Evolutionary conservation across 441 rosid species (phyloP).

Genomic region (Rhodomyrtus psidioides): DNA sequence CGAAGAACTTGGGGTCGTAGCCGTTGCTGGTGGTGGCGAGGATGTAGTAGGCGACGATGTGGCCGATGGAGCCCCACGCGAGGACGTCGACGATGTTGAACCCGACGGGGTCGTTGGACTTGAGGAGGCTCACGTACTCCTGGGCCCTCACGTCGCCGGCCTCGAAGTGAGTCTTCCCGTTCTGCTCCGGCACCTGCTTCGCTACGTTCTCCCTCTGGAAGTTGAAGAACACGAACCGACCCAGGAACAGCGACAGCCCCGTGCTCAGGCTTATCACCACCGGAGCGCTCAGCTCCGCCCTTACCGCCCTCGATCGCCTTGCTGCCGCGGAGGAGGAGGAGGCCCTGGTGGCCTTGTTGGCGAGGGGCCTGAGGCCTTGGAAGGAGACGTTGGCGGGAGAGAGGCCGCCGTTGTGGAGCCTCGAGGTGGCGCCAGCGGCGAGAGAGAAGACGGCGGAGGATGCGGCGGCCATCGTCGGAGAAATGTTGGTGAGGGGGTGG

Average conservation of each 20-base stretch:
- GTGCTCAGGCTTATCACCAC: slow-evolving; percentile 92
- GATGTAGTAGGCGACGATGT: slow-evolving; percentile 92
- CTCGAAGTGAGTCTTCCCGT: slow-evolving; percentile 86
- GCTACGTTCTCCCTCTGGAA: slow-evolving; percentile 97
- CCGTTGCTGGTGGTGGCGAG: slow-evolving; percentile 94
- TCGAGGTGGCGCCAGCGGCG: slow-evolving; percentile 22
- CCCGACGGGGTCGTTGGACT: slow-evolving; percentile 92
- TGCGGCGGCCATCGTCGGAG: slow-evolving; percentile 41
- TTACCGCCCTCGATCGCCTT: slow-evolving; percentile 18
- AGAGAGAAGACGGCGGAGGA: slow-evolving; percentile 33
- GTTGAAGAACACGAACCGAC: slow-evolving; percentile 95
- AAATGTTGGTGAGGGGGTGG: not conserved
- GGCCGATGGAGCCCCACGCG: slow-evolving; percentile 98
- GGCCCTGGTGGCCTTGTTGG: not conserved
- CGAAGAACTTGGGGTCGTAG: slow-evolving; percentile 78
- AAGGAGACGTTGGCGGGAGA: slow-evolving; percentile 43
- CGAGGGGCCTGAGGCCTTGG: slow-evolving; percentile 57
- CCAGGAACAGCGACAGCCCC: slow-evolving; percentile 84
- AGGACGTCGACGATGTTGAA: slow-evolving; percentile 95
- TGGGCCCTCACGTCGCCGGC: slow-evolving; percentile 91
- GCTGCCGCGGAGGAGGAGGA: not conserved
- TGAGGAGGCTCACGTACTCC: slow-evolving; percentile 84
- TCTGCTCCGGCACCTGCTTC: slow-evolving; percentile 95
- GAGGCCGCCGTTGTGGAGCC: not conserved
- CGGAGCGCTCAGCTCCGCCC: slow-evolving; percentile 63